A percentile compares a stretch with the other conserved stretches of the same genome.
These are phyloP conservation scores for Crithidia sp. DNA, from an alignment of 208 protist genomes.

Conservation along the genomic window DNA sequence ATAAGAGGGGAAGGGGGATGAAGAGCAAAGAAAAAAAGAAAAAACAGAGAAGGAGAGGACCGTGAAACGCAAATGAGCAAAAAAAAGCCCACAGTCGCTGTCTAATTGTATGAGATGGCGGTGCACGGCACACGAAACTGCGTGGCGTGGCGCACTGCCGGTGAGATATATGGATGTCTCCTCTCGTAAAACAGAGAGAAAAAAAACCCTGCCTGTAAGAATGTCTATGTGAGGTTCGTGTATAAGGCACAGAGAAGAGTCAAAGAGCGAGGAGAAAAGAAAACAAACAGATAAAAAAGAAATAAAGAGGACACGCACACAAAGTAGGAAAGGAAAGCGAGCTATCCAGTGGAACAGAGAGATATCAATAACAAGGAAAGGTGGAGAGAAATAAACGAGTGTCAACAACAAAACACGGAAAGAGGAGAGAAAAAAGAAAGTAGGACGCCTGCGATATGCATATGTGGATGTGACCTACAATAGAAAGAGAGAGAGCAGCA, in stretches of 20 bases:
- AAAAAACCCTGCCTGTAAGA: neutral
- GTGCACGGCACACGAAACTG: neutral
- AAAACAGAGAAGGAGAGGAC: conserved; percentile 12
- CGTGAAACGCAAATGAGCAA: neutral
- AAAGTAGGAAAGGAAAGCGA: neutral
- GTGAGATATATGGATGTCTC: neutral
- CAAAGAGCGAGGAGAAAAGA: neutral
- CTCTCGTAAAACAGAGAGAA: neutral
- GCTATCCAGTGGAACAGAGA: too few species aligned
- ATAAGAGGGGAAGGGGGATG: neutral
- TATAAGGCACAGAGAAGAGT: neutral
- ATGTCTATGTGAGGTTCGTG: neutral
- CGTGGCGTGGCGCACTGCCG: neutral
- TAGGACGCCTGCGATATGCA: too few species aligned
- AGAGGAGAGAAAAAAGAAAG: too few species aligned
- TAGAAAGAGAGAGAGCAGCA: too few species aligned
- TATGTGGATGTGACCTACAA: too few species aligned
- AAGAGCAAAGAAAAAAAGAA: conserved; percentile 17
- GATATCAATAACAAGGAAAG: too few species aligned
- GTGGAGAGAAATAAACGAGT: too few species aligned
- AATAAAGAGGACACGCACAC: conserved; percentile 21
- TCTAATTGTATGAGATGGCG: conserved; percentile 1
- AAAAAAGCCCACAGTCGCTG: neutral
- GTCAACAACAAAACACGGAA: too few species aligned
- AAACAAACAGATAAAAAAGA: conserved; percentile 22